Evolutionary conservation across 2,329 filamentous ascomycete genomes (phyloP).

Genomic region (Blastomyces silverae): DNA sequence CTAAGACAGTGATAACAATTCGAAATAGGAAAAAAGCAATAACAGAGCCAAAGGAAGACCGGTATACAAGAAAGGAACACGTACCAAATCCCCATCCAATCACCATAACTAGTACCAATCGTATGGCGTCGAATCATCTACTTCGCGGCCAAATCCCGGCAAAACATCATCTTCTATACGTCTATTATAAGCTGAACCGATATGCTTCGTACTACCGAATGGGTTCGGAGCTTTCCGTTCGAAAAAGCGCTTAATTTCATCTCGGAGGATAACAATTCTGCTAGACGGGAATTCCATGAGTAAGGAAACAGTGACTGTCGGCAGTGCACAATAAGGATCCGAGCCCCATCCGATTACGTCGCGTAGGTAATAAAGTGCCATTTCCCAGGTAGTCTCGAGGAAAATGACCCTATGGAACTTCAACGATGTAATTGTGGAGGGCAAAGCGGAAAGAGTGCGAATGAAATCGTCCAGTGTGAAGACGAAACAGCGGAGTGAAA

Average conservation of each 20-base stretch:
- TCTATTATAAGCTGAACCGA: neutral
- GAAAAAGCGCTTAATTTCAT: slow-evolving; percentile 7
- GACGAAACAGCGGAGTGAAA: neutral
- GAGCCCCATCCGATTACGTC: neutral
- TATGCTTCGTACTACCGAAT: neutral
- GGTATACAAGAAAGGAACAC: neutral
- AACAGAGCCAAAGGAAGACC: too few relatives aligned
- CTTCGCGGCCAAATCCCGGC: neutral
- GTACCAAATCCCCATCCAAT: neutral
- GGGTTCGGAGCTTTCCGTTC: neutral
- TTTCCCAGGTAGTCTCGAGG: neutral
- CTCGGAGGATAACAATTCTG: neutral
- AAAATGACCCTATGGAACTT: neutral
- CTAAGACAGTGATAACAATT: neutral
- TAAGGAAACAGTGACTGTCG: slow-evolving; percentile 2
- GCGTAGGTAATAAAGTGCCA: neutral
- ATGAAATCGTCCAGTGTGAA: neutral
- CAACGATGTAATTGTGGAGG: neutral
- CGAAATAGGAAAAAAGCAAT: neutral
- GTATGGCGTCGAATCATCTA: neutral
- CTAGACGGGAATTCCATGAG: neutral
- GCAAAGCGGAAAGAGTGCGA: neutral
- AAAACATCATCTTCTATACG: neutral
- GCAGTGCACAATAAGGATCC: neutral
- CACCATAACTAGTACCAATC: neutral